These are phyloP conservation scores for Carex cristatella DNA, from an alignment of 176 grass and related monocot species.

Conservation along the genomic window DNA sequence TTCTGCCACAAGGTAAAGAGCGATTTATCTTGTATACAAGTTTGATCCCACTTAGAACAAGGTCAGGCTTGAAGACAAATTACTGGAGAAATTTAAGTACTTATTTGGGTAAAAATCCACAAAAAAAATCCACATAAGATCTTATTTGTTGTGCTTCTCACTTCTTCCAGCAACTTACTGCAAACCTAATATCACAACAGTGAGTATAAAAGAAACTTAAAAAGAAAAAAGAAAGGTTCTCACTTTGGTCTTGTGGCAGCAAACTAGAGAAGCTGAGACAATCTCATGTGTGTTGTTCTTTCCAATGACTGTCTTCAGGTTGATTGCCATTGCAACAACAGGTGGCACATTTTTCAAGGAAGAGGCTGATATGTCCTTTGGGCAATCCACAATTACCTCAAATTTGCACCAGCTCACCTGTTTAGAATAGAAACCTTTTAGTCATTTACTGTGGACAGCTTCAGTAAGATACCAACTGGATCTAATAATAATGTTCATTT, in stretches of 20 bases:
- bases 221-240: not conserved
- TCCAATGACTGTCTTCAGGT: constrained; percentile 87
- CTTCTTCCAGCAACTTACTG: not conserved
- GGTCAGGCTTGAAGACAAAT: not conserved
- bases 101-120: not conserved
- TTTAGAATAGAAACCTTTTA: constrained; percentile 27
- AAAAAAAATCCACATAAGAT: not conserved
- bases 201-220: not conserved
- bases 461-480: constrained; percentile 2
- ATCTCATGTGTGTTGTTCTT: constrained; percentile 91
- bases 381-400: constrained; percentile 77
- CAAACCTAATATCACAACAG: too few relatives aligned
- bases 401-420: constrained; percentile 99
- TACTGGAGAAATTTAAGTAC: not conserved
- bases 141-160: not conserved
- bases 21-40: not conserved
- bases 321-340: constrained; percentile 74
- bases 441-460: not conserved
- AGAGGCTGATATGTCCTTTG: constrained; percentile 73
- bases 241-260: constrained; percentile 91
- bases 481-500: not conserved
- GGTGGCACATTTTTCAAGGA: constrained; percentile 38
- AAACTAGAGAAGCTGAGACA: constrained; percentile 88
- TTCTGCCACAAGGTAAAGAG: not conserved
- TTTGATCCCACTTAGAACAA: not conserved